phyloP scores from a whole-genome alignment of 768 basidiomycete genomes.

The Hydnum rufescens region DNA sequence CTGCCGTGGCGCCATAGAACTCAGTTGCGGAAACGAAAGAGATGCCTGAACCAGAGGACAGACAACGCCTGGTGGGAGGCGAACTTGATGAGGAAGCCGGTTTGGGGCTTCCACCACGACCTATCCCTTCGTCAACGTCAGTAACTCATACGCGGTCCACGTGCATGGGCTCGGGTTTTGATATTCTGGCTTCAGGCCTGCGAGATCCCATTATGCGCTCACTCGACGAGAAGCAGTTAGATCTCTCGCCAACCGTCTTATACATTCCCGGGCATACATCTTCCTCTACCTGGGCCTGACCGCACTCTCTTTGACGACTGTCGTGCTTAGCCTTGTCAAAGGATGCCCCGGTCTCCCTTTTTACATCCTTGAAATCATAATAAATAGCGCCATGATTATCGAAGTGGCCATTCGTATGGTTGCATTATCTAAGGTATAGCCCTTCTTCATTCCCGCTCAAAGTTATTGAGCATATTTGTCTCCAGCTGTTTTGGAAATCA shows the following conservation, averaged over 20 bases:
- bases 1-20: too few relatives aligned
- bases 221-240: slow-evolving; percentile 64
- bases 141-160: too few relatives aligned
- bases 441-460: neutral
- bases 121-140: too few relatives aligned
- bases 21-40: too few relatives aligned
- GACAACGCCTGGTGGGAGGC: too few relatives aligned
- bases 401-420: slow-evolving; percentile 85
- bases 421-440: slow-evolving; percentile 75
- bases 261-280: slow-evolving; percentile 75
- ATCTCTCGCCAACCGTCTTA: slow-evolving; percentile 77
- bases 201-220: slow-evolving; percentile 76
- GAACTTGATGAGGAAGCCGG: too few relatives aligned
- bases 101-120: too few relatives aligned
- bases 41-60: too few relatives aligned
- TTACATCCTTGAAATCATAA: slow-evolving; percentile 73
- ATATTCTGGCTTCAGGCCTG: too few relatives aligned
- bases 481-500: slow-evolving; percentile 92
- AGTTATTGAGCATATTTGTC: slow-evolving; percentile 1
- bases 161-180: too few relatives aligned
- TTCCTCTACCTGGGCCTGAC: slow-evolving; percentile 81
- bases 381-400: slow-evolving; percentile 80
- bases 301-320: slow-evolving; percentile 65
- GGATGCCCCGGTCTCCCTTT: slow-evolving; percentile 79
- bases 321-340: slow-evolving; percentile 60